Evolutionary conservation across 2,329 filamentous ascomycete species (phyloP), one percentile per base, ranked within the genome.

Genomic region (Sporothrix sp.): DNA sequence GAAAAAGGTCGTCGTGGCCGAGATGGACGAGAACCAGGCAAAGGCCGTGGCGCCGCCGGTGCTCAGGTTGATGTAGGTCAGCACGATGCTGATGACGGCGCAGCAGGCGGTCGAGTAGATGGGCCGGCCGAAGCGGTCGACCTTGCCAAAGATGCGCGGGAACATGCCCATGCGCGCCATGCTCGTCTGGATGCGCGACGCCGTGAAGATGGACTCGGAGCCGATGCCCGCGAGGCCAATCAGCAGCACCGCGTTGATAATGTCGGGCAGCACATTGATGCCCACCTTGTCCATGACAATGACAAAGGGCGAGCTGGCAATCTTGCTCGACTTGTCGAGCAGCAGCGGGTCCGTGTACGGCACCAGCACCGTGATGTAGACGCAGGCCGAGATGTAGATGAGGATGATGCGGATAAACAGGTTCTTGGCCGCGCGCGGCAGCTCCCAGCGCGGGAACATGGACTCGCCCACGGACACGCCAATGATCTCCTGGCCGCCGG

Each of bases 401-500:
- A 56, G 50, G 6, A 56, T 16, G 30, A 56, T 56, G 48, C 54
- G 54, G 37, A 56, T 50, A 20, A 49, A 49, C 14, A 56, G 48
- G 36, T 53, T 53, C 40, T 50, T 51, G 50, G 38, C 21, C 2
- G 54, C 54, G 7, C 54, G 54, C 13, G 54, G 54, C 39, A 56
- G 52, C 40, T 56, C 52, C 54, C 52, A 55, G 51, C 54, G 54
- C n/a, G 54, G 54, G 16, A 55, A 53, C 21, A 45, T 44, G 11
- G 53, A 55, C 44, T 55, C 53, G 44, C 53, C 53, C 3, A 46
- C 50, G 7, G 53, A 85, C 58, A 88, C 84, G 56, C 75, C 79
- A 58, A 89, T 86, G 61, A 90, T 56, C 20, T 56, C 54, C 37
- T 56, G 54, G 13, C 54, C 54, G 81, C 69, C 87, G 75, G 69